Evolutionary conservation across 805 yeast genomes (phyloP).

Genomic region (Lipomyces oligophaga): DNA sequence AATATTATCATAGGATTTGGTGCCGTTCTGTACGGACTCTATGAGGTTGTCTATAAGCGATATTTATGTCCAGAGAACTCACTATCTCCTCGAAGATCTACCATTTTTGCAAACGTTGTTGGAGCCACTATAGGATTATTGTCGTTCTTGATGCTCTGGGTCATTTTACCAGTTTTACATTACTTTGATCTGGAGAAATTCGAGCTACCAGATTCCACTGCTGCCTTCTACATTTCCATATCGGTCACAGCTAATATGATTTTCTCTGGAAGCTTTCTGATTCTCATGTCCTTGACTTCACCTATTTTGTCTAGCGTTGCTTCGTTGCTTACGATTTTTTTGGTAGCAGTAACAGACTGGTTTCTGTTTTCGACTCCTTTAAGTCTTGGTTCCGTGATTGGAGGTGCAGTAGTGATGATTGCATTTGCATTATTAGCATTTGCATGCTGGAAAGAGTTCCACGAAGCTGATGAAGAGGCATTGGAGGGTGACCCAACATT

Average conservation of each 20-base stretch:
- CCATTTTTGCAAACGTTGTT: conserved; percentile 73
- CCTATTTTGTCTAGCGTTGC: conserved; percentile 74
- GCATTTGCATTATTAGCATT: conserved; percentile 60
- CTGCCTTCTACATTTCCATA: conserved; percentile 46
- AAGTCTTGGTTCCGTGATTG: conserved; percentile 55
- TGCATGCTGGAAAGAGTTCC: conserved; percentile 41
- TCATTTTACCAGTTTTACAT: conserved; percentile 49
- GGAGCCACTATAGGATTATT: conserved; percentile 64
- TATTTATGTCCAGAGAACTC: conserved; percentile 68
- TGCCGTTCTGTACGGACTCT: conserved; percentile 41
- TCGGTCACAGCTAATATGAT: conserved; percentile 61
- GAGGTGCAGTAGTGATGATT: conserved; percentile 62
- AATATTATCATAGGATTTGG: conserved; percentile 68
- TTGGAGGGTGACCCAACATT: no score
- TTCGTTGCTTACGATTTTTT: conserved; percentile 67
- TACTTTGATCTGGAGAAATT: conserved; percentile 56
- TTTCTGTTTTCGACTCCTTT: conserved; percentile 56
- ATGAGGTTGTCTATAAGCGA: conserved; percentile 78
- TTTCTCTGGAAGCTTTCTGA: conserved; percentile 67
- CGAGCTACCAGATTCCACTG: conserved; percentile 45
- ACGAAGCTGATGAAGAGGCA: conserved; percentile 5
- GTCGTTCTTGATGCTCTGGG: conserved; percentile 51
- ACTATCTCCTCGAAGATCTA: conserved; percentile 62
- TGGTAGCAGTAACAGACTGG: conserved; percentile 79
- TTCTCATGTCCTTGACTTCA: conserved; percentile 76